A percentile compares a stretch with the other conserved stretches of the same genome.
These are phyloP conservation scores for Zygosaccharomyces gambellarensis DNA, from an alignment of 805 yeast genomes.

Conservation along the genomic window DNA sequence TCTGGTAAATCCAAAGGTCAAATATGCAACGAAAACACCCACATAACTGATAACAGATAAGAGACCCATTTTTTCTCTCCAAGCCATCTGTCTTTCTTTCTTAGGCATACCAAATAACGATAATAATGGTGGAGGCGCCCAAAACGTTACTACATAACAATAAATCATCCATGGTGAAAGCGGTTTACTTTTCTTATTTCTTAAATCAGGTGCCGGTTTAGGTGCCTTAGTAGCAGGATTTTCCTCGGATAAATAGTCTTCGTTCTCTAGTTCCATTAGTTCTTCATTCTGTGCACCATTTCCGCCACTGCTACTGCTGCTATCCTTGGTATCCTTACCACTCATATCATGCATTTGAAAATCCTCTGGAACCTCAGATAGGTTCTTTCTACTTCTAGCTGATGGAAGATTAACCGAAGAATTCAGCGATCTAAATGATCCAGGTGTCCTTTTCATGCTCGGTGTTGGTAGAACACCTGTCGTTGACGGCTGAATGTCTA, in stretches of 20 bases:
- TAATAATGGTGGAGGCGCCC: constrained; percentile 72
- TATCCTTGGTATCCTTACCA: neutral
- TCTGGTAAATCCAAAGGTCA: constrained; percentile 85
- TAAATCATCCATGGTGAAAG: constrained; percentile 61
- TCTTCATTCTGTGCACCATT: neutral
- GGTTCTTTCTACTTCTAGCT: neutral
- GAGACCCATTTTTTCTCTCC: constrained; percentile 94
- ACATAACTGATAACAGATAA: constrained; percentile 66
- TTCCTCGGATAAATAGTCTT: constrained; percentile 1
- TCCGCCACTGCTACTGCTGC: neutral
- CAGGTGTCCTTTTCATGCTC: constrained; percentile 6
- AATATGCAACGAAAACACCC: constrained; percentile 75
- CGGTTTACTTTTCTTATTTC: constrained; percentile 6
- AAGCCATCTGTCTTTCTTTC: constrained; percentile 83
- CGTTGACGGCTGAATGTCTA: constrained; percentile 61
- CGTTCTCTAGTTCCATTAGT: constrained; percentile 1
- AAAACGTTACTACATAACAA: constrained; percentile 76
- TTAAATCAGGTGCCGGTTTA: neutral
- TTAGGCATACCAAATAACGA: constrained; percentile 67
- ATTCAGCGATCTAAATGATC: neutral
- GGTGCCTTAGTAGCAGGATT: neutral
- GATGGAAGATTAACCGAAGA: neutral
- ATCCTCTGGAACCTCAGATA: constrained; percentile 2
- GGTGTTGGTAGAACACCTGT: constrained; percentile 52
- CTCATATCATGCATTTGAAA: constrained; percentile 4